Evolutionary conservation across 2,329 filamentous ascomycete genomes (phyloP).

Genomic region (Colletotrichum destructivum): DNA sequence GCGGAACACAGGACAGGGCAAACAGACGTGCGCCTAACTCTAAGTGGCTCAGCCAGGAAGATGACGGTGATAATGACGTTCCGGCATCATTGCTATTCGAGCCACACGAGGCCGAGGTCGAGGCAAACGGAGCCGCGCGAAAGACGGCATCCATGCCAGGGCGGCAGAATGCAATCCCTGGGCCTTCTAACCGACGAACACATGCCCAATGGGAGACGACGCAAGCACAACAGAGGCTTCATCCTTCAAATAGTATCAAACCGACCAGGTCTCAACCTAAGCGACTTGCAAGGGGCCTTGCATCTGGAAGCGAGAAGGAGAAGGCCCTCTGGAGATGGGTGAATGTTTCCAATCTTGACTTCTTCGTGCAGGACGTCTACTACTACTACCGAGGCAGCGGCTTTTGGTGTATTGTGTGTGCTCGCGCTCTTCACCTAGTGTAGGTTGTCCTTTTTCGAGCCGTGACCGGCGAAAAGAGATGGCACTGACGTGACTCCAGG

Average conservation of each 20-base stretch:
- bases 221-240: slow-evolving; percentile 67
- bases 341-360: slow-evolving; percentile 90
- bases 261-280: slow-evolving; percentile 46
- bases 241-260: slow-evolving; percentile 55
- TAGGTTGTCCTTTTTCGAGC: slow-evolving; percentile 59
- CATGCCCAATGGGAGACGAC: slow-evolving; percentile 70
- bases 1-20: not conserved
- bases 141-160: slow-evolving; percentile 1
- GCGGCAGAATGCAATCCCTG: slow-evolving; percentile 51
- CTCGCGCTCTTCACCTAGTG: slow-evolving; percentile 80
- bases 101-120: slow-evolving; percentile 50
- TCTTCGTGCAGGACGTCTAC: slow-evolving; percentile 88
- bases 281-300: slow-evolving; percentile 48
- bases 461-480: not conserved
- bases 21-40: slow-evolving; percentile 43
- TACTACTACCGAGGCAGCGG: slow-evolving; percentile 88
- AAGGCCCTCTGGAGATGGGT: slow-evolving; percentile 94
- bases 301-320: slow-evolving; percentile 68
- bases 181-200: slow-evolving; percentile 60
- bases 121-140: not conserved
- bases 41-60: slow-evolving; percentile 58
- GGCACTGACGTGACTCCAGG: slow-evolving; percentile 56
- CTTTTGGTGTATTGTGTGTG: slow-evolving; percentile 86
- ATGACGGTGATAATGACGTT: slow-evolving; percentile 72
- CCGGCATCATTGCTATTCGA: slow-evolving; percentile 76